A percentile compares a stretch with the other conserved stretches of the same genome.
Conservation (phyloP, 768 basidiomycete genomes). For the Psilocybe sp. region DNA sequence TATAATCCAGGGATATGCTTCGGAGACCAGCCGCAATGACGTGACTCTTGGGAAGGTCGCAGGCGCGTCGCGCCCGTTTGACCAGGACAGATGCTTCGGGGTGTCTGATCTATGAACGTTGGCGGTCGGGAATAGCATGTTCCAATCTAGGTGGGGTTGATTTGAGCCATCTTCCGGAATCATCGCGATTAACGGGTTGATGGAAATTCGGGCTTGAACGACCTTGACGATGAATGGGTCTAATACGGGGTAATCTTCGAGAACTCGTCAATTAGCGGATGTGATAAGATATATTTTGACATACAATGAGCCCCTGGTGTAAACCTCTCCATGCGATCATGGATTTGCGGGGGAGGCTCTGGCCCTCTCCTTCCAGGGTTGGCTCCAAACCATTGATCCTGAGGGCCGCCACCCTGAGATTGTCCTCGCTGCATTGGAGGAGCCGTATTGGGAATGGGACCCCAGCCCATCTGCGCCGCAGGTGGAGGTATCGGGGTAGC, state of each 20-base stretch:
- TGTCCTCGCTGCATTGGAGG: not conserved
- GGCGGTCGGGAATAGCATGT: conserved; percentile 65
- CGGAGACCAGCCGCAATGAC: conserved; percentile 52
- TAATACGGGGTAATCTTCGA: conserved; percentile 67
- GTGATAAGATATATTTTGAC: conserved; percentile 9
- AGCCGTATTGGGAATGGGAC: not conserved
- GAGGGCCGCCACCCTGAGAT: not conserved
- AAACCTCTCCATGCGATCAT: conserved; percentile 27
- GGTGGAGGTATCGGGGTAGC: not conserved
- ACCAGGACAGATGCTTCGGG: conserved; percentile 58
- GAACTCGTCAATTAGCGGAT: conserved; percentile 1
- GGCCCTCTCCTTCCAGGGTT: conserved; percentile 5
- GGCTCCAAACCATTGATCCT: conserved; percentile 8
- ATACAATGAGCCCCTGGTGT: conserved; percentile 30
- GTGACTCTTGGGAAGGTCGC: conserved; percentile 62
- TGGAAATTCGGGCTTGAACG: conserved; percentile 40
- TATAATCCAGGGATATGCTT: conserved; percentile 72
- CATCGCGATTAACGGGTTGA: conserved; percentile 66
- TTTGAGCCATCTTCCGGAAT: conserved; percentile 35
- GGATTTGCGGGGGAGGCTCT: conserved; percentile 17
- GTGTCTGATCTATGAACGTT: conserved; percentile 63
- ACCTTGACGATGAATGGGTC: conserved; percentile 53
- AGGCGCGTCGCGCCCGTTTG: conserved; percentile 60
- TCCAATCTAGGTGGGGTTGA: conserved; percentile 60
- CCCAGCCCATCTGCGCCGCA: not conserved